Base-by-base conservation (phyloP, 495 filamentous ascomycete genomes). In the Penicillium alfredii region DNA sequence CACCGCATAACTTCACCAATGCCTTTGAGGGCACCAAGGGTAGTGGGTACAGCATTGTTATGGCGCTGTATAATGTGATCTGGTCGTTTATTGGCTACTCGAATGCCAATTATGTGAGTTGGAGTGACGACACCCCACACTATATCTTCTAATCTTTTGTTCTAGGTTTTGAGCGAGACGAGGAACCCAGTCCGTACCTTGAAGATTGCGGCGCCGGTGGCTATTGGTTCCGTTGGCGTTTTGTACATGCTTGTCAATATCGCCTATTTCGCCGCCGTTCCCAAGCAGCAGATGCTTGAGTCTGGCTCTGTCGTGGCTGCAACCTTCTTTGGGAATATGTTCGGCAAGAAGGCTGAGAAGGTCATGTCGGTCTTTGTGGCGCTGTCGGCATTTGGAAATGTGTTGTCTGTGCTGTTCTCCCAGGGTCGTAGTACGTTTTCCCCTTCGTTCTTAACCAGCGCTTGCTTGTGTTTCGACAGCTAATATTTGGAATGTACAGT, bases 171-270 rank as follows among this genome's bases (percentile, higher is more conserved):
- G 17, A 69, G 69, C 41, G 81, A 86, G 56, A 73, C 76, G 9
- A 71, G 67, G 36, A 73, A 84, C 45, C 81, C 81, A 0, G 66
- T 69, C 11, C 71, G 72, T 29, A 84, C 79, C 0, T 67, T 85
- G 40, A 68, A 74, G 44, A 72, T 77, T 33, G 82, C 80, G 2
- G 82, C 77, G 0, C 79, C 76, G 0, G 42, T 78, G 15, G 81
- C 80, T 9, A 69, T 84, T 12, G 68, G 58, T 16, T 65, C 69
- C 6, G 79, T 83, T 15, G 72, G 74, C 0, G 60, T 84, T 17
- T 58, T 84, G 0, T 85, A 84, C 58, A 77, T 85, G 57, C 51
- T 84, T 15, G 74, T 72, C 48, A 84, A 86, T 58, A 74, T 86
- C 31, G 80, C 81, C 37, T 86, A 84, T 55, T 84, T 85, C 42